Evolutionary conservation across 148 eudicot species (phyloP).

Genomic region (Silene uniflora): DNA sequence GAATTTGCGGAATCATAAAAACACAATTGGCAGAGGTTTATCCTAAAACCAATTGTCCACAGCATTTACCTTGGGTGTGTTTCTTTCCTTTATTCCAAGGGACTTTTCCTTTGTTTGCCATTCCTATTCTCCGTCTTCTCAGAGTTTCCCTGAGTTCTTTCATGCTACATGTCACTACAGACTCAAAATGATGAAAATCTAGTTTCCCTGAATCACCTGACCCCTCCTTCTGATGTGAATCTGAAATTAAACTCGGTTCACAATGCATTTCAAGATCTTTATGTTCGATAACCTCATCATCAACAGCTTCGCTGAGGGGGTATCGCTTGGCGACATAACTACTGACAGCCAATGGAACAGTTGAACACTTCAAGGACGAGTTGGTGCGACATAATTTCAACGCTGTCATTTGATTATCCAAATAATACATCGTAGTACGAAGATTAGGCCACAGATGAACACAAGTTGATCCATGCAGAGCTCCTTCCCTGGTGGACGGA

Average conservation of each 20-base stretch:
- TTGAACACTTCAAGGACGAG: constrained; percentile 13
- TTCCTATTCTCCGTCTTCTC: constrained; percentile 52
- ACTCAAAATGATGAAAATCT: constrained; percentile 4
- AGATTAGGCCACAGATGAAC: constrained; percentile 21
- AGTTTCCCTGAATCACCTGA: neutral
- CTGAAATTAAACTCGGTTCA: neutral
- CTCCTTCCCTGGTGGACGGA: constrained; percentile 20
- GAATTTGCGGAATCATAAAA: neutral
- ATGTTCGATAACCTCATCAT: neutral
- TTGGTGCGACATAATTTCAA: constrained; percentile 14
- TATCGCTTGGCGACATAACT: constrained; percentile 5
- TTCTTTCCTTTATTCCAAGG: constrained; percentile 91
- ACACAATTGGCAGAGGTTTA: neutral
- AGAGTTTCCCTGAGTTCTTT: constrained; percentile 41
- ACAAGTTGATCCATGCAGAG: constrained; percentile 14
- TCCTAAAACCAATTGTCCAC: too few relatives aligned
- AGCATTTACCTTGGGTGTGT: constrained; percentile 55
- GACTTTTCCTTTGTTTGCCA: constrained; percentile 73
- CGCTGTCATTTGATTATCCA: constrained; percentile 12
- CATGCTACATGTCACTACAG: constrained; percentile 14
- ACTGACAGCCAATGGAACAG: constrained; percentile 5
- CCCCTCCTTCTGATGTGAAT: constrained; percentile 12
- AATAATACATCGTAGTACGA: constrained; percentile 11
- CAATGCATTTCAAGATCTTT: constrained; percentile 4
- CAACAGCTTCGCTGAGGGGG: constrained; percentile 4